phyloP scores from a whole-genome alignment of 1,139 yeast species.

The Magnusiomyces magnusii region DNA sequence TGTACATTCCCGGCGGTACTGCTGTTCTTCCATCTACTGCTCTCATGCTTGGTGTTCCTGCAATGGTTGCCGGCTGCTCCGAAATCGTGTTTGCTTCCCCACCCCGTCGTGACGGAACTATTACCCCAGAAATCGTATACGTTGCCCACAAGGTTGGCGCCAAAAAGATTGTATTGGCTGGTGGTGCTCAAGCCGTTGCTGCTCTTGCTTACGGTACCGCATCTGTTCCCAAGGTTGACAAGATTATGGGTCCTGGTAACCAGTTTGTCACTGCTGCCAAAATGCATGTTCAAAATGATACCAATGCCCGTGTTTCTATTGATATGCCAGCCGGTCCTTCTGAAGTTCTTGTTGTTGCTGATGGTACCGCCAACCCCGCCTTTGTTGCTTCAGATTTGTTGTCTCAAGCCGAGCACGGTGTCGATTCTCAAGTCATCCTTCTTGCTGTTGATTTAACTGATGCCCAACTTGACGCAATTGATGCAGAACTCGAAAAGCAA shows the following conservation, averaged over 20 bases:
- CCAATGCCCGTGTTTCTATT: constrained; percentile 88
- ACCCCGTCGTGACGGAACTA: constrained; percentile 84
- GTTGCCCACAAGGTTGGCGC: constrained; percentile 97
- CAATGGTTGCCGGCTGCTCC: constrained; percentile 94
- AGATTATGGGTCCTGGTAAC: constrained; percentile 97
- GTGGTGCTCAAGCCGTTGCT: constrained; percentile 99
- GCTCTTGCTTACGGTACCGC: constrained; percentile 99
- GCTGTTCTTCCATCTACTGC: constrained; percentile 98
- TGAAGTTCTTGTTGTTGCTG: constrained; percentile 92
- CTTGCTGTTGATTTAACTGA: constrained; percentile 68
- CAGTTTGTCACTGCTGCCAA: constrained; percentile 99
- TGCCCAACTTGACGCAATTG: constrained; percentile 56
- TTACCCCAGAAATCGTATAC: constrained; percentile 95
- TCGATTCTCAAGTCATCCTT: constrained; percentile 93
- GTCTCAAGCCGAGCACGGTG: constrained; percentile 98
- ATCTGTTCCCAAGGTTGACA: constrained; percentile 85
- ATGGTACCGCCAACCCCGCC: constrained; percentile 78
- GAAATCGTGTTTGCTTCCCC: constrained; percentile 97
- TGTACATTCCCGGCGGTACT: constrained; percentile 98
- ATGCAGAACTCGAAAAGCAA: constrained; percentile 74
- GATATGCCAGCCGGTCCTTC: constrained; percentile 99
- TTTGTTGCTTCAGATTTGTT: constrained; percentile 92
- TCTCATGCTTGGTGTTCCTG: constrained; percentile 98
- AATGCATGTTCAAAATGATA: constrained; percentile 94
- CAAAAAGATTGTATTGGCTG: constrained; percentile 81